Conservation (phyloP, 768 basidiomycete species). For the Suillus tomentosus region DNA sequence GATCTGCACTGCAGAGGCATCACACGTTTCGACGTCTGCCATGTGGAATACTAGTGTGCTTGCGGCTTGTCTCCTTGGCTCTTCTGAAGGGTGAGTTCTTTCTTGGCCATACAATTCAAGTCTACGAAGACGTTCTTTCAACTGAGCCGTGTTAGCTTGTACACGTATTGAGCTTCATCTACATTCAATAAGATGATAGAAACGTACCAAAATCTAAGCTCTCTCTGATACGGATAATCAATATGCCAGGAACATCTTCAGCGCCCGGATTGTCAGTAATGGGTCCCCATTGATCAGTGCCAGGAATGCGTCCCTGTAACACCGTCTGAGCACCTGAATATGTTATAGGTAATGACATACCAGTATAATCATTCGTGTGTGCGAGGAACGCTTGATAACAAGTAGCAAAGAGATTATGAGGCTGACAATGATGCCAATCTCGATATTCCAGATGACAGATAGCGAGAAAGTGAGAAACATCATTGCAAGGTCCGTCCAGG, state of each 20-base stretch:
- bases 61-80: slow-evolving; percentile 73
- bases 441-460: slow-evolving; percentile 88
- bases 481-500: slow-evolving; percentile 88
- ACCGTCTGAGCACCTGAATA: background rate
- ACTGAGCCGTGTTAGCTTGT: slow-evolving; percentile 8
- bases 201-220: slow-evolving; percentile 84
- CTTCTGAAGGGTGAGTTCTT: slow-evolving; percentile 86
- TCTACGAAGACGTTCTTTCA: slow-evolving; percentile 71
- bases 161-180: background rate
- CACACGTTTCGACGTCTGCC: slow-evolving; percentile 87
- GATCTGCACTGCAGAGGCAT: slow-evolving; percentile 89
- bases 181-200: slow-evolving; percentile 9
- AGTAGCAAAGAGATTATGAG: slow-evolving; percentile 85
- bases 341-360: slow-evolving; percentile 40
- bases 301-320: slow-evolving; percentile 78
- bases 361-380: slow-evolving; percentile 87
- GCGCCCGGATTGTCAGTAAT: slow-evolving; percentile 86
- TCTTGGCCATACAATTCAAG: slow-evolving; percentile 87
- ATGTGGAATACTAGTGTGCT: slow-evolving; percentile 88
- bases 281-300: slow-evolving; percentile 88
- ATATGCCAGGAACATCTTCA: slow-evolving; percentile 75
- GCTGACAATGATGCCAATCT: slow-evolving; percentile 90
- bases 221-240: slow-evolving; percentile 90
- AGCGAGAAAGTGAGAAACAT: slow-evolving; percentile 88
- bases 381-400: slow-evolving; percentile 88